Percentiles rank a stretch among this genome's conserved stretches.
phyloP scores from a whole-genome alignment of 169 alveolate genomes.

The Amoebophrya sp. region DNA sequence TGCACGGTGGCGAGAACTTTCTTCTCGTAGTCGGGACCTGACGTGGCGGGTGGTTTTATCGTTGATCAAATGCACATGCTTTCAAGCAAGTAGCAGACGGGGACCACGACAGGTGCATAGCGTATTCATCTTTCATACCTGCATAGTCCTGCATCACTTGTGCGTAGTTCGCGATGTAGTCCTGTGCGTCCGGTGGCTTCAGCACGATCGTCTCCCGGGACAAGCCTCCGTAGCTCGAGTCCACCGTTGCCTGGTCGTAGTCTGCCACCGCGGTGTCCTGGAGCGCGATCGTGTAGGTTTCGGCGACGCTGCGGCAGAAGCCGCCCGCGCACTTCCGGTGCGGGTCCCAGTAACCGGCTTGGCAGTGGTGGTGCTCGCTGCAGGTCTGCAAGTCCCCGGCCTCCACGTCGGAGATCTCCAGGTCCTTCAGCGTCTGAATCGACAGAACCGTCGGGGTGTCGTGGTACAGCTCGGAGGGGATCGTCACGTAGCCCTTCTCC shows the following conservation, averaged over 20 bases:
- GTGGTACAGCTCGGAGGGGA: background rate
- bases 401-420: background rate
- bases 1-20: background rate
- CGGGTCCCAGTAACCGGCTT: background rate
- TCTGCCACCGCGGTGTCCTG: background rate
- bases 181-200: background rate
- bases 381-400: background rate
- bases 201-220: background rate
- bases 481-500: background rate
- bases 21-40: background rate
- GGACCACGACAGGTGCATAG: too few relatives aligned
- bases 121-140: too few relatives aligned
- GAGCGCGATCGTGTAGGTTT: background rate
- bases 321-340: background rate
- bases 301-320: background rate
- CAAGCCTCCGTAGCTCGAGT: background rate
- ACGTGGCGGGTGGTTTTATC: too few relatives aligned
- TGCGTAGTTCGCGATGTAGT: background rate
- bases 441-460: background rate
- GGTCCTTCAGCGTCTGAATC: background rate
- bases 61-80: too few relatives aligned
- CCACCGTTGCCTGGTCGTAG: background rate
- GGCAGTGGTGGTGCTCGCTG: background rate
- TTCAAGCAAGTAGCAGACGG: too few relatives aligned
- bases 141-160: background rate